These are phyloP conservation scores for Lactarius hengduanensis DNA, from an alignment of 768 basidiomycete species.

Conservation along the genomic window DNA sequence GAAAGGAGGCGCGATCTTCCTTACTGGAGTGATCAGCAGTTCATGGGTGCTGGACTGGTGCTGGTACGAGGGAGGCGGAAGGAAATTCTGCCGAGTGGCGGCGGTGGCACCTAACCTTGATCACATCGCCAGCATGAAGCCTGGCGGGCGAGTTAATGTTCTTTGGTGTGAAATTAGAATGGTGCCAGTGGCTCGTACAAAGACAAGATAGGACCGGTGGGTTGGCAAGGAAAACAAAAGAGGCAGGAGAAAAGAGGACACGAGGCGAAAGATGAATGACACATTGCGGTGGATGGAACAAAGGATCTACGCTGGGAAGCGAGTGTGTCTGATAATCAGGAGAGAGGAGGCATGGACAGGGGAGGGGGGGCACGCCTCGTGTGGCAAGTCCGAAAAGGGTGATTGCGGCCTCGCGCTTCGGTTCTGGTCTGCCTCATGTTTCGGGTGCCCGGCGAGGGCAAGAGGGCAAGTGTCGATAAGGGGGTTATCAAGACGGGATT, in stretches of 20 bases:
- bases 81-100: constrained; percentile 9
- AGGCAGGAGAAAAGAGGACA: constrained; percentile 11
- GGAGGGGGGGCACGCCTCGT: constrained; percentile 12
- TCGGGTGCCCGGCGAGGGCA: constrained; percentile 17
- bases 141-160: constrained; percentile 15
- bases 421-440: constrained; percentile 25
- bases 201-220: constrained; percentile 20
- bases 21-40: constrained; percentile 19
- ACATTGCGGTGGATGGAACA: constrained; percentile 16
- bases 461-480: background rate
- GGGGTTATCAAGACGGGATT: constrained; percentile 16
- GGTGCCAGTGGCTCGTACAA: background rate
- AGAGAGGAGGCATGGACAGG: constrained; percentile 9
- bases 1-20: constrained; percentile 11
- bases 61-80: constrained; percentile 7
- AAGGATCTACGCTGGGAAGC: constrained; percentile 19
- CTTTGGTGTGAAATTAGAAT: constrained; percentile 15
- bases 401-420: constrained; percentile 24
- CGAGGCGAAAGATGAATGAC: constrained; percentile 1
- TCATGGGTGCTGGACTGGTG: constrained; percentile 16
- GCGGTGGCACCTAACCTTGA: constrained; percentile 24
- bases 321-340: background rate
- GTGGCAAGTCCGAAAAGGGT: constrained; percentile 20
- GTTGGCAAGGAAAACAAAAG: constrained; percentile 12
- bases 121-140: constrained; percentile 19